Percentiles rank a stretch among this genome's conserved stretches.
Evolutionary conservation across 108 stramenopile genomes (phyloP).

Genomic region (Cylindrotheca fusiformis): DNA sequence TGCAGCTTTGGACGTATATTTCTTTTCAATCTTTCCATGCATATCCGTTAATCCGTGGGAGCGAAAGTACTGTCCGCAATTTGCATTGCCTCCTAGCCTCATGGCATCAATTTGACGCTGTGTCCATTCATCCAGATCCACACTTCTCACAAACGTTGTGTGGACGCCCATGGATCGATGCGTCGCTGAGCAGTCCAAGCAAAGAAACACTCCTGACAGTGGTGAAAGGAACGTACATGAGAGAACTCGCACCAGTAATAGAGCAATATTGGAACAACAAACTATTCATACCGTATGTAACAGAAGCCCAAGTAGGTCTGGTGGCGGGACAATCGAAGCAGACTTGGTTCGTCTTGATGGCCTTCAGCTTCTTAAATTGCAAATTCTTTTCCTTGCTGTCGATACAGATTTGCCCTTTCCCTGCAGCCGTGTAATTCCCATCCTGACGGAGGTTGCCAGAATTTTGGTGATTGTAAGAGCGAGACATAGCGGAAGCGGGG

Average conservation of each 20-base stretch:
- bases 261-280: not conserved
- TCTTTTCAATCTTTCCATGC: constrained; percentile 84
- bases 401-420: constrained; percentile 77
- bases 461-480: constrained; percentile 11
- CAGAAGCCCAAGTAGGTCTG: constrained; percentile 91
- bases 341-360: constrained; percentile 65
- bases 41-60: constrained; percentile 80
- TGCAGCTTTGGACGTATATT: constrained; percentile 84
- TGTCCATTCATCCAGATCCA: constrained; percentile 94
- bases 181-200: constrained; percentile 90
- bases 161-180: constrained; percentile 91
- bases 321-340: constrained; percentile 96
- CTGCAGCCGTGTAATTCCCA: constrained; percentile 88
- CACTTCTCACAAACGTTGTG: constrained; percentile 84
- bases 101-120: constrained; percentile 90
- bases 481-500: constrained; percentile 7
- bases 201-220: constrained; percentile 79
- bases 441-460: constrained; percentile 79
- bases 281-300: constrained; percentile 75
- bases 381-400: constrained; percentile 75
- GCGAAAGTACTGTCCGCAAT: constrained; percentile 76
- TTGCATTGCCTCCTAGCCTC: constrained; percentile 88
- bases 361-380: constrained; percentile 88
- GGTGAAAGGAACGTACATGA: not conserved
- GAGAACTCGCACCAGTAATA: not conserved